Percentiles rank a stretch among this genome's conserved stretches.
These are phyloP conservation scores for Colletotrichum higginsianum DNA, from an alignment of 2,329 filamentous ascomycete genomes.

Conservation along the genomic window DNA sequence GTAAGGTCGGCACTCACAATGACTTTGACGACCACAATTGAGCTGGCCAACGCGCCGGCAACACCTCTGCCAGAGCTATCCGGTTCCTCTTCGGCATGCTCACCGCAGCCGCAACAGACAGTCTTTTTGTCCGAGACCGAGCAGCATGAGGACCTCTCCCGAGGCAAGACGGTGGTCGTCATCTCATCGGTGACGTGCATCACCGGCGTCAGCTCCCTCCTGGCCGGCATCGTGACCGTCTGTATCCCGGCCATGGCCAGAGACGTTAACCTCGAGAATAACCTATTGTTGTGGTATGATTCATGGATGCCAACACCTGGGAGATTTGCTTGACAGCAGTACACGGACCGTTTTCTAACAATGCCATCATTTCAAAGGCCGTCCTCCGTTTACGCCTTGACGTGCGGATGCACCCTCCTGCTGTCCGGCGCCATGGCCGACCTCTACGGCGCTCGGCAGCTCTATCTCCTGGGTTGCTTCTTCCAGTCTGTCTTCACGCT, in stretches of 20 bases:
- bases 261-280: constrained; percentile 24
- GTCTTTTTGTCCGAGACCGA: background rate
- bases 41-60: constrained; percentile 10
- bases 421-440: constrained; percentile 38
- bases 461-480: constrained; percentile 39
- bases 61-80: constrained; percentile 13
- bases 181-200: constrained; percentile 36
- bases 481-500: constrained; percentile 36
- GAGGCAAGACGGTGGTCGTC: constrained; percentile 28
- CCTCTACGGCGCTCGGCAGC: constrained; percentile 35
- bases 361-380: constrained; percentile 1
- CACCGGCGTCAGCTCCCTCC: constrained; percentile 31
- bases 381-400: constrained; percentile 33
- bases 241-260: constrained; percentile 32
- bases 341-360: background rate
- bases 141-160: constrained; percentile 24
- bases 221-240: constrained; percentile 31
- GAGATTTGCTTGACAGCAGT: rapidly evolving
- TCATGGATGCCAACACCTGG: background rate
- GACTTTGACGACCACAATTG: constrained; percentile 16
- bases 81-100: background rate
- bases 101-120: background rate
- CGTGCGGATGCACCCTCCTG: constrained; percentile 26
- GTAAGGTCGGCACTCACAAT: background rate
- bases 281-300: constrained; percentile 28